Evolutionary conservation across 139 green algal species (phyloP).

Genomic region (Zygnema cylindricum): DNA sequence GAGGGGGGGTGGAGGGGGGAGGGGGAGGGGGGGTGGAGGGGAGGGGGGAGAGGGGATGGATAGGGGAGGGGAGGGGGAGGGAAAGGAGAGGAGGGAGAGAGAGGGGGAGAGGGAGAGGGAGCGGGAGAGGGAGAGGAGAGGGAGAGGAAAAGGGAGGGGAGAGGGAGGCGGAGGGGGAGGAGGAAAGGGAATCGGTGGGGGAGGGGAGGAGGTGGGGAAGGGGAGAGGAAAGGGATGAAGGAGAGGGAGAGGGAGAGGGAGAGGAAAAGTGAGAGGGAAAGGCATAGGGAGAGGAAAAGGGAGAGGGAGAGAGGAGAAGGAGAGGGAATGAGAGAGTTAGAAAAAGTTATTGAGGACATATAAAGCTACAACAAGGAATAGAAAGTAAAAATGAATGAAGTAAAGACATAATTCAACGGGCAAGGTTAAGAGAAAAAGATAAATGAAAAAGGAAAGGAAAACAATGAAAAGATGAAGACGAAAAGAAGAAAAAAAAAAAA

Average conservation of each 20-base stretch:
- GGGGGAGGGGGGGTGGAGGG: neutral
- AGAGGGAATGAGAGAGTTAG: neutral
- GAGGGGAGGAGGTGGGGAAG: neutral
- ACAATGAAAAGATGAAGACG: no score
- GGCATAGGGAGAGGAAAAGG: neutral
- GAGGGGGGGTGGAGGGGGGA: no score
- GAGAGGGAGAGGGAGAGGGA: neutral
- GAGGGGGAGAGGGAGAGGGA: neutral
- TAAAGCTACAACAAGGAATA: no score
- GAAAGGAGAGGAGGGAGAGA: neutral
- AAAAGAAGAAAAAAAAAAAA: no score
- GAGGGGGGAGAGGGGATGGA: constrained; percentile 1
- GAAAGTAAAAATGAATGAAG: no score
- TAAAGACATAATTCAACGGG: no score
- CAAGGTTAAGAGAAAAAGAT: no score
- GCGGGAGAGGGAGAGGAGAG: neutral
- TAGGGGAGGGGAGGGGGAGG: neutral
- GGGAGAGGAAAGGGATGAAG: neutral
- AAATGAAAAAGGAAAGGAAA: no score
- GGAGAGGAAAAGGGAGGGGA: constrained; percentile 5
- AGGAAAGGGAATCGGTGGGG: neutral
- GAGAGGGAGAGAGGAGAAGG: neutral
- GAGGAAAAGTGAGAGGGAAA: neutral
- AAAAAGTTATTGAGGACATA: no score
- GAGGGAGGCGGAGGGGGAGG: neutral